Base-by-base conservation (phyloP, 148 eudicot genomes). In the Rhododendron griersonianum region DNA sequence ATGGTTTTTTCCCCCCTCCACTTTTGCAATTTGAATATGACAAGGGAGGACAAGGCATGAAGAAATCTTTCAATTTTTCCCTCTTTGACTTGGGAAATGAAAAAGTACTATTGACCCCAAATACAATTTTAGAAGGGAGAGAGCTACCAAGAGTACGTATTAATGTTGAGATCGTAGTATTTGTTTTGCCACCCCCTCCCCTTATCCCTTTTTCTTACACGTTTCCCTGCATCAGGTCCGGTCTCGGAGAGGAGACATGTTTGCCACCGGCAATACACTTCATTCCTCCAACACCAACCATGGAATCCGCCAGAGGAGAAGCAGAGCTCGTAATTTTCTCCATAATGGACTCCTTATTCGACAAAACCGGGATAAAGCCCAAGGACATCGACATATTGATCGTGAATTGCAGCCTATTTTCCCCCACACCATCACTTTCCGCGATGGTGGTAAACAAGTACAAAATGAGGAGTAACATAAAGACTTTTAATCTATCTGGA, bases 381-480 rank as follows among this genome's bases (percentile, higher is more conserved):
- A 80, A 83, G 59, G 85, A 87, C 23, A 48, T 89, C 16, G 89
- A 89, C 57, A 85, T 89, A 19, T 25, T 89, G 2, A 85, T 89
- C 16, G 85, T 89, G 0, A 89, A 89, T 51, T 89, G 89, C 74
- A 89, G 89, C 78, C 61, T 85, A 15, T 89, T 87, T 63, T 79
- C 84, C 2, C 89, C 87, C 1, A 87, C 86, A 0, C 91, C 89
- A 9, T 87, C 91, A 1, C 77, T 89, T 2, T 81, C 91, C 0
- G 87, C 89, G 30, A 89, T 89, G 86, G 85, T 89, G 35, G 86
- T 89, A 23, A 87, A 89, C 75, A 87, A 88, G n/a, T 65, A 84
- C 87, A 89, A 89, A 47, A 82, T 89, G 79, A 81, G 89, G 15
- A 77, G 81, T 35, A 86, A 86, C 44, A 59, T 88, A 11, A 87